Percentiles rank a stretch among this genome's conserved stretches.
Conservation (phyloP, 805 yeast genomes). For the Ogataea pini region DNA sequence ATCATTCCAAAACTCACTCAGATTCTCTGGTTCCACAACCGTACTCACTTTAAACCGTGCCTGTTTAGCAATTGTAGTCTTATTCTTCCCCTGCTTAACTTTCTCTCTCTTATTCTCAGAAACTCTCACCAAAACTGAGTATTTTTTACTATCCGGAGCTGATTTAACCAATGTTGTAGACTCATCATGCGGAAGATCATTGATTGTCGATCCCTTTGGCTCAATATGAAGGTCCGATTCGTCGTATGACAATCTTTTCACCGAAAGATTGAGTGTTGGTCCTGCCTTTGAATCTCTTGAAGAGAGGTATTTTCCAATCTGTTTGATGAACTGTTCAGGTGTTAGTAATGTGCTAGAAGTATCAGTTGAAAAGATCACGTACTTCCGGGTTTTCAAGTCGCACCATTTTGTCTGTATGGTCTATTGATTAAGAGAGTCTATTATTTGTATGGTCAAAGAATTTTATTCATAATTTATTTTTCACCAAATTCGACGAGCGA, state of each 20-base stretch:
- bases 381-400: conserved; percentile 29
- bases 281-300: conserved; percentile 9
- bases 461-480: too few relatives aligned
- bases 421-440: too few relatives aligned
- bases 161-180: conserved; percentile 15
- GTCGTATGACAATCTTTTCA: conserved; percentile 47
- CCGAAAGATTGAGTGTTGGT: conserved; percentile 54
- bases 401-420: conserved; percentile 19
- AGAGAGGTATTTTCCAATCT: conserved; percentile 24
- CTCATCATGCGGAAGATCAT: conserved; percentile 20
- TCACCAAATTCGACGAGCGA: background rate
- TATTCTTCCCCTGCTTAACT: too few relatives aligned
- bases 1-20: conserved; percentile 76
- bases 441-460: too few relatives aligned
- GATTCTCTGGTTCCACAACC: conserved; percentile 57
- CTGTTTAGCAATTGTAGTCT: too few relatives aligned
- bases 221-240: conserved; percentile 26
- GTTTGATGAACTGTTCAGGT: conserved; percentile 27
- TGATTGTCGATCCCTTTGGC: conserved; percentile 11
- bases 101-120: conserved; percentile 57
- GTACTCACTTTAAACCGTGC: conserved; percentile 62
- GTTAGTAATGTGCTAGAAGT: conserved; percentile 6
- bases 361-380: conserved; percentile 15
- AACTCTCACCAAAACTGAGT: conserved; percentile 68
- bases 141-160: conserved; percentile 35